Base-by-base conservation (phyloP, 2,329 filamentous ascomycete genomes). In the Emericellopsis cladophorae region DNA sequence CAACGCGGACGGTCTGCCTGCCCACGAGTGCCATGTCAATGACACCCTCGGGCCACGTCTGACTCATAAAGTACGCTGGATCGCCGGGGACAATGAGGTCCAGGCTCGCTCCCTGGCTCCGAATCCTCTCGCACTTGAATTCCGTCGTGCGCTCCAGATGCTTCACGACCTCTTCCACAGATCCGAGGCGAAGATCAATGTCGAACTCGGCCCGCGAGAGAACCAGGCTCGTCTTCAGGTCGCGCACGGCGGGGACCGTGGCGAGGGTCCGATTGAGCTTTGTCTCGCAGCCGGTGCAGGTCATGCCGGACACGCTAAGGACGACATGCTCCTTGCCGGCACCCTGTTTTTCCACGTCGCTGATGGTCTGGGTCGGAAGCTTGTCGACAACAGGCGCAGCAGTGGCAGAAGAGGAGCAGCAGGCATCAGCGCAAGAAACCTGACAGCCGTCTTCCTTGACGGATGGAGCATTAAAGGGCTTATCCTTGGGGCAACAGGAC, bases 21-120 rank as follows among this genome's bases (percentile, higher is more conserved):
- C 48, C 44, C 7, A 48, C 24, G 8, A 35, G 29, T 12, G 14
- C 16, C n/a, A 42, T 36, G 16, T 39, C 37, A 2, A 18, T 39
- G 4, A 42, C 32, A 14, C 41, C 41, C 11, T 24, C 31, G 3
- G 37, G 36, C 63, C 71, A 32, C n/a, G 31, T 7, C 11, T 22
- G n/a, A 14, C 16, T n/a, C 18, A 35, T 31, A n/a, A 36, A 24
- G 7, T 14, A 4, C 1, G 54, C 44, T 0, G 61, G 38, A 10
- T 42, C 37, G 16, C 21, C 14, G 4, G 50, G 29, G 1, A 67
- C 55, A 14, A 74, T 49, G 4, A 82, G 41, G 35, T 81, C 72
- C 14, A 83, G 44, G 15, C 58, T 63, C 10, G 31, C 33, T 7
- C 29, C 32, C 29, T 35, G 29, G 11, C 59, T 66, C 21, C 51